Evolutionary conservation across 116 monocot genomes (phyloP).

Genomic region (Iris pallida): DNA sequence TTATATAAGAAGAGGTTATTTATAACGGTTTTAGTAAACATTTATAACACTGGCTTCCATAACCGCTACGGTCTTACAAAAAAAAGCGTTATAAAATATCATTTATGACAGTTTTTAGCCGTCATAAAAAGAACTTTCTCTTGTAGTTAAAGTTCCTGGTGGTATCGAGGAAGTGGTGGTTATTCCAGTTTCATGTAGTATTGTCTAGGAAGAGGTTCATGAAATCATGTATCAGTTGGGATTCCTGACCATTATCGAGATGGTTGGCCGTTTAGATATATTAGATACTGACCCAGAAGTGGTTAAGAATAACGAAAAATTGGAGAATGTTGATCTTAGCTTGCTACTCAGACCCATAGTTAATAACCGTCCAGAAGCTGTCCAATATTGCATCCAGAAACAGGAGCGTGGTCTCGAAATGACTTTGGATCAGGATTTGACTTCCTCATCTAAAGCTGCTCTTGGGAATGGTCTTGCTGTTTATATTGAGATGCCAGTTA

Average conservation of each 20-base stretch:
- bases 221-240: slow-evolving; percentile 87
- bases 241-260: slow-evolving; percentile 59
- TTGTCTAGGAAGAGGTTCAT: slow-evolving; percentile 84
- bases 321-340: slow-evolving; percentile 78
- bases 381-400: slow-evolving; percentile 81
- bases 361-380: slow-evolving; percentile 68
- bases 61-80: too few species aligned
- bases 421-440: slow-evolving; percentile 77
- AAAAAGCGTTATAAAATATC: too few species aligned
- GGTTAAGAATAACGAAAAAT: slow-evolving; percentile 67
- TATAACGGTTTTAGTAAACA: too few species aligned
- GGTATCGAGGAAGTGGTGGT: too few species aligned
- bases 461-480: slow-evolving; percentile 57
- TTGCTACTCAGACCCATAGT: slow-evolving; percentile 71
- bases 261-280: slow-evolving; percentile 90
- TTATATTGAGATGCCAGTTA: slow-evolving; percentile 59
- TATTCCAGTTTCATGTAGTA: too few species aligned
- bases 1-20: too few species aligned
- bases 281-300: slow-evolving; percentile 69
- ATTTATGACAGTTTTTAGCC: too few species aligned
- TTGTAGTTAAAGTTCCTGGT: too few species aligned
- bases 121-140: too few species aligned
- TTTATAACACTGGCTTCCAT: too few species aligned
- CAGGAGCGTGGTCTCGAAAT: slow-evolving; percentile 91
- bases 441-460: slow-evolving; percentile 53